Evolutionary conservation across 208 protist genomes (phyloP), one percentile per base, ranked within the genome.

Genomic region (Acanthamoeba castellanii): DNA sequence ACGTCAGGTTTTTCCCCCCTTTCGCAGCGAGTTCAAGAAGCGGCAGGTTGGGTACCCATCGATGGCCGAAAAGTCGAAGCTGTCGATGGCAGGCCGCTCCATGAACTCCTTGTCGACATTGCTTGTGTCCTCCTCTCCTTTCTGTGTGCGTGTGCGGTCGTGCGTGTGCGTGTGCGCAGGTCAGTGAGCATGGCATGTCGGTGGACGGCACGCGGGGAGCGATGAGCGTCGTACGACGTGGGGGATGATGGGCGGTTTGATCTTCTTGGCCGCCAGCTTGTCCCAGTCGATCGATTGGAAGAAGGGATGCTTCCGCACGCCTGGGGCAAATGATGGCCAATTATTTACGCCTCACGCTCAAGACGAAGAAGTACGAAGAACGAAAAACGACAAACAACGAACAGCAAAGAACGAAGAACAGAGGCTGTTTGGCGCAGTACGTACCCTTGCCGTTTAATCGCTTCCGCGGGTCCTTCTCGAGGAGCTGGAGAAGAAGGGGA

Each of bases 381-480:
- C 66, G 22, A 27, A 37, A 25, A 25, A 25, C 3, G 7, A 27
- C 4, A 70, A 25, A 70, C 16, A 34, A 32, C n/a, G 8, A n/a
- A n/a, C n/a, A n/a, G n/a, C n/a, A n/a, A 70, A 25, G 4, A 27
- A 34, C 16, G 5, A 70, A 32, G 16, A 70, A 70, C 64, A 32
- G 9, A 37, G 9, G 9, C 11, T 30, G 9, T 9, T 27, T 1
- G 4, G 20, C 20, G 9, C 7, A 9, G 72, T 34, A 81, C 76
- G 16, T 42, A 50, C 50, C 55, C 32, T 68, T 89, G 32, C 96
- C 96, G 25, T 92, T 95, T 70, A 96, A 55, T 59, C 96, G 42
- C 59, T 95, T 96, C 22, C 74, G 57, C 70, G 96, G 96, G 72
- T 97, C 95, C 59, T 95, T 95, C 55, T 97, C 94, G 0, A 96